Evolutionary conservation across 495 filamentous ascomycete genomes (phyloP), one percentile per base, ranked within the genome.

Genomic region (Xylaria curta): DNA sequence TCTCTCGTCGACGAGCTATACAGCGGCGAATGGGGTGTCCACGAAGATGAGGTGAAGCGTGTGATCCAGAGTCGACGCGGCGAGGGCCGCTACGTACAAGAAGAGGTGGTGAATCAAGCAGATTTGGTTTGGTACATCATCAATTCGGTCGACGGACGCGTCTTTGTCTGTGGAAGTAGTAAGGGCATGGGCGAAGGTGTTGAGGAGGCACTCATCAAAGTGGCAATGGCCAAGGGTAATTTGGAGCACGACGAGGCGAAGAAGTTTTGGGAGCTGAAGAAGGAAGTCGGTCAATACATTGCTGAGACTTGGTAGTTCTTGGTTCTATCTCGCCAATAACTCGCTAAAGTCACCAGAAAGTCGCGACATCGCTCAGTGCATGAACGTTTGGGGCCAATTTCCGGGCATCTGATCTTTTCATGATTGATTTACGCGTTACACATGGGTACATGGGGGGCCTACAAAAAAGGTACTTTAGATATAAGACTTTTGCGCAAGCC

Each of bases 101-200:
- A 96, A 74, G 94, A 97, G 78, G 94, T 95, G 2, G 80, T 89
- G 24, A 86, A 91, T 51, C 96, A 98, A 79, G 94, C 94, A 3
- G 95, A 99, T 79, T 86, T 98, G 24, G 96, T 99, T 21, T 99
- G 97, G 96, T 95, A 91, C 78, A 92, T 98, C 64, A 92, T 97
- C 83, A 98, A 98, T 79, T 88, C 93, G 28, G 84, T 98, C 10
- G 96, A 99, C 76, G 96, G 96, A 0, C 88, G 96, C 13, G 90
- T 99, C 19, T 99, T 98, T 79, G 96, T 99, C 38, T 98, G 97
- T 76, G 96, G 96, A 24, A 95, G 92, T 76, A 92, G 89, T 71
- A 93, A 94, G 84, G 96, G 96, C 7, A 99, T 99, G 96, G 96
- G 96, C 51, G 96, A 98, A 79, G 97, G 96, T 19, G 96, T 99